Base-by-base conservation (phyloP, 345 rosid genomes). In the Gossypium anomalum region DNA sequence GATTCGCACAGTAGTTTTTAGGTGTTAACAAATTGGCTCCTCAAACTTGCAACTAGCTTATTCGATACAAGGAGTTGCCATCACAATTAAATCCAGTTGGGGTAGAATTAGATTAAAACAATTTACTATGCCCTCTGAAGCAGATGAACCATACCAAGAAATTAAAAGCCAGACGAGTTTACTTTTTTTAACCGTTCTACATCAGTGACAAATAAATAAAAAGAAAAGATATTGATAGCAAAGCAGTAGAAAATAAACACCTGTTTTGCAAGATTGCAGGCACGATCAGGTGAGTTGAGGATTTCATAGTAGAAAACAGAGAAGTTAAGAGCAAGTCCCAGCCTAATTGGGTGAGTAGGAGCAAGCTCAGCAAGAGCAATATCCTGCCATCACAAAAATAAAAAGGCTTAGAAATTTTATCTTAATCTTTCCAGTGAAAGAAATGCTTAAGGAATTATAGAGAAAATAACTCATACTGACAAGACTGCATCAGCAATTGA, bases 291-390 rank as follows among this genome's bases (percentile, higher is more conserved):
- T 56, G 98, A 94, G 88, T 91, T 94, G 55, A 94, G 97, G 73
- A 94, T 94, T 88, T 94, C 98, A 81, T 94, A 94, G 81, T 92
- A 94, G 84, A 94, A 94, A 20, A 94, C 98, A 17, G 98, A 94
- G 89, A 94, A 94, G 87, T 94, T 94, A 59, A 95, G 97, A 14
- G 99, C 98, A 69, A 95, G 98, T 57, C 99, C 99, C 80, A 95
- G 88, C 83, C 93, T 88, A 70, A 94, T 92, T 6, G 98, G 97
- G 86, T 94, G 98, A 68, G 98, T 94, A 17, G 98, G 93, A 78
- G 98, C 90, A 67, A 92, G 77, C 7, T 94, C 95, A 67, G 93
- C 86, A 65, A 89, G 82, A 76, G 98, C 98, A 84, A 94, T 94
- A 82, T 94, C 98, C 98, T 94, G 84, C 19, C 34, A 82, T 7